Conservation (phyloP, 768 basidiomycete species). For the Dentipellis fragilis region DNA sequence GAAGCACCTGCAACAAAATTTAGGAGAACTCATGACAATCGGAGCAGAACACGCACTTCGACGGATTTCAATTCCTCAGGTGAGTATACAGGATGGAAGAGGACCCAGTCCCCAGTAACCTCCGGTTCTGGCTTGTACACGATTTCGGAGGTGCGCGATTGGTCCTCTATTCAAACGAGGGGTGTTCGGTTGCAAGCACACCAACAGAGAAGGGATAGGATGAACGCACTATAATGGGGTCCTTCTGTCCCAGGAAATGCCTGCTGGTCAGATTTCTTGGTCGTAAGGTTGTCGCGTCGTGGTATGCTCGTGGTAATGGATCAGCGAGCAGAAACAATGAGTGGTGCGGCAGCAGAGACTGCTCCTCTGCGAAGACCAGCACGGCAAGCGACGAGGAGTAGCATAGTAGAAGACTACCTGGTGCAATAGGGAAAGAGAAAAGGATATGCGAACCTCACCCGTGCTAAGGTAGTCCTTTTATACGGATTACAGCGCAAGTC, state of each 20-base stretch:
- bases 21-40: neutral
- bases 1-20: constrained; percentile 47
- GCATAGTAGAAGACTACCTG: no score
- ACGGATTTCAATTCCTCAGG: constrained; percentile 63
- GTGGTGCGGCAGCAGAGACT: no score
- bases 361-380: no score
- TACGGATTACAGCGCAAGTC: no score
- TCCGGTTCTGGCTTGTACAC: constrained; percentile 13
- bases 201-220: neutral
- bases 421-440: no score
- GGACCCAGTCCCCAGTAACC: constrained; percentile 68
- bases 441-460: no score
- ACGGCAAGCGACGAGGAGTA: no score
- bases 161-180: neutral
- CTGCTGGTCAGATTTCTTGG: neutral
- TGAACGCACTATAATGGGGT: neutral
- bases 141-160: neutral
- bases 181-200: neutral
- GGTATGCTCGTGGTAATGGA: neutral
- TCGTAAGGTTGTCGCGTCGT: neutral
- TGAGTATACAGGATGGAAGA: constrained; percentile 90
- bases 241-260: neutral
- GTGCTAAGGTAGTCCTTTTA: no score
- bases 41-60: constrained; percentile 33
- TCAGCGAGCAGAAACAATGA: neutral